phyloP scores from a whole-genome alignment of 2,329 filamentous ascomycete species.

The Onygena corvina region DNA sequence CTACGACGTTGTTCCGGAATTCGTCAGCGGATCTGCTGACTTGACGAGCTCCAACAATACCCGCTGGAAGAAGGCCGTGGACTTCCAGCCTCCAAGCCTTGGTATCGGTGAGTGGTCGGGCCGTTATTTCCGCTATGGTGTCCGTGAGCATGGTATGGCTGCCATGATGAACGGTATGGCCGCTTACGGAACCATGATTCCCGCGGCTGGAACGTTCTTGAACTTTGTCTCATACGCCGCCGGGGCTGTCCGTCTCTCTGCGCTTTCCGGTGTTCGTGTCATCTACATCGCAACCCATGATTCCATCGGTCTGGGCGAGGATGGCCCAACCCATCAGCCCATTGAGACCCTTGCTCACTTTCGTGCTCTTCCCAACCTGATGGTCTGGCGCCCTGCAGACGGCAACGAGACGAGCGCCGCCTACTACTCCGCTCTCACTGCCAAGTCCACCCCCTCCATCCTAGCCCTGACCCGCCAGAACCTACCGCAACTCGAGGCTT shows the following conservation, averaged over 20 bases:
- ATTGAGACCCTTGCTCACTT: conserved; percentile 97
- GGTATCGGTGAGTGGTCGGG: conserved; percentile 82
- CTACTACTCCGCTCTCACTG: conserved; percentile 89
- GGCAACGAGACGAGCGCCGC: conserved; percentile 97
- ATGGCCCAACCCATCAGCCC: conserved; percentile 96
- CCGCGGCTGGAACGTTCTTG: conserved; percentile 90
- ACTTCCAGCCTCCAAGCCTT: conserved; percentile 85
- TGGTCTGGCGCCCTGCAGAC: conserved; percentile 98
- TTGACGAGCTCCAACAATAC: conserved; percentile 98
- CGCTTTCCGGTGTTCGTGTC: conserved; percentile 76
- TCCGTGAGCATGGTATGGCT: conserved; percentile 42
- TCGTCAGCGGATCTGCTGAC: conserved; percentile 92
- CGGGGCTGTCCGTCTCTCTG: conserved; percentile 85
- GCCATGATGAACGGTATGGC: conserved; percentile 60
- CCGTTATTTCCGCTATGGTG: conserved; percentile 57
- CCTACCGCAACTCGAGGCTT: conserved; percentile 92
- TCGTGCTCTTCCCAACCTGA: conserved; percentile 96
- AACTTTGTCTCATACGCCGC: conserved; percentile 99
- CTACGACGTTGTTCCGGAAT: conserved; percentile 69
- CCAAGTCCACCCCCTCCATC: conserved; percentile 82
- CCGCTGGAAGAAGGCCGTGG: conserved; percentile 88
- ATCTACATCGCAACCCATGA: conserved; percentile 98
- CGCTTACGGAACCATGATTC: conserved; percentile 89
- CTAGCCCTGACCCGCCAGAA: conserved; percentile 94
- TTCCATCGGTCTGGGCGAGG: conserved; percentile 97